phyloP scores from a whole-genome alignment of 805 yeast species.

The Barnettozyma californica region DNA sequence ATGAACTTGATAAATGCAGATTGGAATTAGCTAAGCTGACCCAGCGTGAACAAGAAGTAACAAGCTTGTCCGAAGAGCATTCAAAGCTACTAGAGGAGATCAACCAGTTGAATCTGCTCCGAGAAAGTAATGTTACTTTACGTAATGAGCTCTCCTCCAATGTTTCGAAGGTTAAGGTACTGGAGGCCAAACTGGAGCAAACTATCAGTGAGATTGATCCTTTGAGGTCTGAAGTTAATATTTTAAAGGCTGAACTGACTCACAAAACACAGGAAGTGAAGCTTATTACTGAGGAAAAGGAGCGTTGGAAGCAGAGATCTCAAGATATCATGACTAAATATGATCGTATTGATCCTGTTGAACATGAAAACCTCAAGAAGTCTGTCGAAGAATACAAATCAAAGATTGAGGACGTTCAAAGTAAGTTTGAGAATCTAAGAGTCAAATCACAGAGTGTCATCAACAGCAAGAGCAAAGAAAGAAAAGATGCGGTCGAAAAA shows the following conservation, averaged over 20 bases:
- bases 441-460: slow-evolving; percentile 27
- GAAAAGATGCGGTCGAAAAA: slow-evolving; percentile 12
- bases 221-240: slow-evolving; percentile 34
- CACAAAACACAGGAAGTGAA: slow-evolving; percentile 46
- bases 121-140: slow-evolving; percentile 64
- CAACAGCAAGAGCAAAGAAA: slow-evolving; percentile 20
- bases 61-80: slow-evolving; percentile 32
- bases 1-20: slow-evolving; percentile 49
- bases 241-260: slow-evolving; percentile 36
- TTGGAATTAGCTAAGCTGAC: slow-evolving; percentile 38
- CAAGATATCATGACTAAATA: slow-evolving; percentile 41
- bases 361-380: slow-evolving; percentile 32
- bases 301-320: slow-evolving; percentile 52
- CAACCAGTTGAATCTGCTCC: slow-evolving; percentile 54
- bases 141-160: slow-evolving; percentile 43
- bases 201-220: slow-evolving; percentile 38
- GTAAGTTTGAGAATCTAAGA: slow-evolving; percentile 18
- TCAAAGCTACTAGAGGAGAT: slow-evolving; percentile 45
- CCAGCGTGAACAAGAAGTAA: slow-evolving; percentile 27
- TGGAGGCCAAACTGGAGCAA: slow-evolving; percentile 36
- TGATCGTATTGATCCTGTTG: slow-evolving; percentile 44
- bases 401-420: slow-evolving; percentile 21
- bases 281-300: slow-evolving; percentile 46
- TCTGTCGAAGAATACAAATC: slow-evolving; percentile 23
- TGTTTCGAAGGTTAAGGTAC: slow-evolving; percentile 27